Base-by-base conservation (phyloP, 768 basidiomycete species). In the Thelephora ganbajun region DNA sequence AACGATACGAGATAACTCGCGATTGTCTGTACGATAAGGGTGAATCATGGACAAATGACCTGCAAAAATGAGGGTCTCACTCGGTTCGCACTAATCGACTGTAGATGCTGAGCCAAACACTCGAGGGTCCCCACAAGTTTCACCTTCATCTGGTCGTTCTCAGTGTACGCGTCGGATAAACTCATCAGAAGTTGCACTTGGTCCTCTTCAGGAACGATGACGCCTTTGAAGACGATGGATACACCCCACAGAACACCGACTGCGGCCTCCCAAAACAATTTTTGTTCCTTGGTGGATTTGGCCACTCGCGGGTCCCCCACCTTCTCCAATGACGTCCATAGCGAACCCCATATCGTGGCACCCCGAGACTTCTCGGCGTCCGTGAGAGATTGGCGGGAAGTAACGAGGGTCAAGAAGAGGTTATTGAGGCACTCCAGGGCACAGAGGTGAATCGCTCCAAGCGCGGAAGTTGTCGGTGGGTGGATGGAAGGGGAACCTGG, bases 381-480 rank as follows among this genome's bases (percentile, higher is more conserved):
- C 11, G 72, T 59, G 3, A 55, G 22, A 19, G 44, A 20, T 13
- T 44, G 43, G 16, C 36, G 49, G 3, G 69, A 62, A 0, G 73
- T 67, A 2, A 79, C 72, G 11, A 85, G 69, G 2, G 89, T 80
- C 33, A 93, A 68, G 56, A 94, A 83, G 35, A 92, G 70, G 58
- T 97, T 96, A 57, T 87, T 91, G 43, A 97, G 70, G 57, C 91
- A 91, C 60, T 94, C 90, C 22, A 93, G 70, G 9, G 90, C 86
- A 53, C 80, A 73, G 48, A 89, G 69, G 58, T 96, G 92, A 45
- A 94, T 78, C 6, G 83, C 77, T 52, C 84, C 76, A 41, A 97
- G 74, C 9, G 71, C 83, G 20, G 90, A 87, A 0, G 92, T 94
- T 11, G 83, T 91, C 1, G 92, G 92, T 35, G 90, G 87, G 58